Conservation (phyloP, 2,329 filamentous ascomycete species). For the Lasiodiplodia sp. region DNA sequence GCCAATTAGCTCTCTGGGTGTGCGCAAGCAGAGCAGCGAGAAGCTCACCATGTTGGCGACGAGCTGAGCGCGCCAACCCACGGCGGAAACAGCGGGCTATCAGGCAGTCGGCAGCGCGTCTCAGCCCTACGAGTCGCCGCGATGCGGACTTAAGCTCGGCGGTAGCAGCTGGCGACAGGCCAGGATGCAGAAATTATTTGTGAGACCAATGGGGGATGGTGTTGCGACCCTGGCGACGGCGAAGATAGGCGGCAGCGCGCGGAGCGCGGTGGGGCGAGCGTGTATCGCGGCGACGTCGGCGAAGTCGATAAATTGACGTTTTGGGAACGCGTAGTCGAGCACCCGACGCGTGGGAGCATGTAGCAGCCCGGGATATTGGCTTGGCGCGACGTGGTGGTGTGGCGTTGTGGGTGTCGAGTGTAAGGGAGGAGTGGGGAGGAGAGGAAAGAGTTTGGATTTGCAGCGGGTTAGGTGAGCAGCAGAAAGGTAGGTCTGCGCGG, state of each 20-base stretch:
- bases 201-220: constrained; percentile 13
- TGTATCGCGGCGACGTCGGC: constrained; percentile 23
- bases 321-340: constrained; percentile 27
- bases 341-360: constrained; percentile 22
- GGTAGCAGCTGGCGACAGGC: neutral
- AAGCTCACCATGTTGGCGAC: constrained; percentile 43
- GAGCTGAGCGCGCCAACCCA: constrained; percentile 19
- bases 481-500: constrained; percentile 24
- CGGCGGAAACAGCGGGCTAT: constrained; percentile 9
- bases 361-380: neutral
- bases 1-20: constrained; percentile 35
- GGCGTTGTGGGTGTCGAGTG: constrained; percentile 39
- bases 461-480: constrained; percentile 23
- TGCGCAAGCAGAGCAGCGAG: neutral
- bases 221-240: constrained; percentile 20
- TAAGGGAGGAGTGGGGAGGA: constrained; percentile 40
- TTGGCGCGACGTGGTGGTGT: constrained; percentile 35
- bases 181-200: neutral
- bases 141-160: constrained; percentile 29
- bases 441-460: constrained; percentile 34
- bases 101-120: constrained; percentile 20
- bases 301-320: constrained; percentile 27
- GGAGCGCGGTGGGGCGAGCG: constrained; percentile 30
- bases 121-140: constrained; percentile 30
- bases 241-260: constrained; percentile 25